phyloP scores from a whole-genome alignment of 805 yeast species.

The Priceomyces medius region DNA sequence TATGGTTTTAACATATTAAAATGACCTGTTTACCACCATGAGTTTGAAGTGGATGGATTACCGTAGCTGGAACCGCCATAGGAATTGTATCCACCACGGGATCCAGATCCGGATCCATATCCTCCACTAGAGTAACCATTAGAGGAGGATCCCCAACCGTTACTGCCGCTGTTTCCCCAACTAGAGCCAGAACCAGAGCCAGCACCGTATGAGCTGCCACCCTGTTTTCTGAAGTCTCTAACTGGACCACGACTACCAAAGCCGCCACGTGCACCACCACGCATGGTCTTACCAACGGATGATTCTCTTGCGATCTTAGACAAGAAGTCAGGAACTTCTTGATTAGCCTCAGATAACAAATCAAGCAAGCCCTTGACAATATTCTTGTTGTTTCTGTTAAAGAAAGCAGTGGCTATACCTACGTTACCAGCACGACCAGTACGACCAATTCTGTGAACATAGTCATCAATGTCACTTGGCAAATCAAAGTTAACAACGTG shows the following conservation, averaged over 20 bases:
- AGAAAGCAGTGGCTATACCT: conserved; percentile 98
- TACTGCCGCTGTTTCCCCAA: conserved; percentile 23
- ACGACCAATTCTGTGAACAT: conserved; percentile 99
- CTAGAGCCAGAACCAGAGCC: conserved; percentile 21
- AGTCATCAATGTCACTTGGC: conserved; percentile 96
- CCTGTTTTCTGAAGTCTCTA: conserved; percentile 55
- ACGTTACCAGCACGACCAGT: conserved; percentile 99
- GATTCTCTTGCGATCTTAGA: conserved; percentile 76
- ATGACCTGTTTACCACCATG: conserved; percentile 48
- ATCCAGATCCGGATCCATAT: conserved; percentile 11
- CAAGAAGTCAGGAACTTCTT: conserved; percentile 92
- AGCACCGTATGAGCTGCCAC: conserved; percentile 36
- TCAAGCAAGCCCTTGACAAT: conserved; percentile 85
- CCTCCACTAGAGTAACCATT: conserved; percentile 14
- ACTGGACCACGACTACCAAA: conserved; percentile 46
- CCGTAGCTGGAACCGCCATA: conserved; percentile 34
- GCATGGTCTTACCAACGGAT: conserved; percentile 44
- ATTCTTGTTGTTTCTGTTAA: conserved; percentile 92
- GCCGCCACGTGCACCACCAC: conserved; percentile 50
- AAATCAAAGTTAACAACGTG: conserved; percentile 97
- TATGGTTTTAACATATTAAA: too few relatives aligned
- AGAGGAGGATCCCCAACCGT: conserved; percentile 20
- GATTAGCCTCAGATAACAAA: conserved; percentile 91
- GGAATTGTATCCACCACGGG: conserved; percentile 16
- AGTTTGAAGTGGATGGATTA: conserved; percentile 33